Evolutionary conservation across 2,329 filamentous ascomycete genomes (phyloP).

Genomic region (Scopulariopsis brevicaulis): DNA sequence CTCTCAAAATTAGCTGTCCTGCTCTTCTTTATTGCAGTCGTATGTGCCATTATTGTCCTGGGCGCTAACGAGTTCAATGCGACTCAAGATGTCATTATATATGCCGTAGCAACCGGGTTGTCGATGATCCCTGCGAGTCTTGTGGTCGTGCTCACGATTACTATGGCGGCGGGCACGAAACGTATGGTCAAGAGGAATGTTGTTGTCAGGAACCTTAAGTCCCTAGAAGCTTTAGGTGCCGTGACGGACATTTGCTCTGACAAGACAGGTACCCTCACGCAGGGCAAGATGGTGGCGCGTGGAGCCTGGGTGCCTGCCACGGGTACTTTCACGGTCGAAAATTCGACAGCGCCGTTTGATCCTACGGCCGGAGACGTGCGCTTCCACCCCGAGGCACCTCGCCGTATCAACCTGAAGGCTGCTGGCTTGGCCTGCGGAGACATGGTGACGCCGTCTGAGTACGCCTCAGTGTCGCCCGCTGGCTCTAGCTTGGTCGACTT

Average conservation of each 20-base stretch:
- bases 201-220: slow-evolving; percentile 37
- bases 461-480: too few relatives aligned
- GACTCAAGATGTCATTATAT: slow-evolving; percentile 27
- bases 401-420: too few relatives aligned
- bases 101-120: slow-evolving; percentile 31
- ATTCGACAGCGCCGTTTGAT: slow-evolving; percentile 44
- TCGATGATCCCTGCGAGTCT: slow-evolving; percentile 41
- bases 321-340: slow-evolving; percentile 32
- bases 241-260: slow-evolving; percentile 57
- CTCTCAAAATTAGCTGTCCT: slow-evolving; percentile 58
- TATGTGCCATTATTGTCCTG: slow-evolving; percentile 33
- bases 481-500: slow-evolving; percentile 48
- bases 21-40: slow-evolving; percentile 48
- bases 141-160: slow-evolving; percentile 43
- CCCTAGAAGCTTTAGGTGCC: slow-evolving; percentile 39
- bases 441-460: too few relatives aligned
- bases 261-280: slow-evolving; percentile 28
- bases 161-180: slow-evolving; percentile 42
- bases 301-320: slow-evolving; percentile 38
- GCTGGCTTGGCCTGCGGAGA: too few relatives aligned
- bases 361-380: slow-evolving; percentile 38
- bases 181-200: slow-evolving; percentile 39
- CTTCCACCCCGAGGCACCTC: slow-evolving; percentile 30
- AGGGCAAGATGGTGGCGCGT: slow-evolving; percentile 55
- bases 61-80: slow-evolving; percentile 26